Evolutionary conservation across 441 rosid genomes (phyloP).

Genomic region (Gossypium gossypioides): DNA sequence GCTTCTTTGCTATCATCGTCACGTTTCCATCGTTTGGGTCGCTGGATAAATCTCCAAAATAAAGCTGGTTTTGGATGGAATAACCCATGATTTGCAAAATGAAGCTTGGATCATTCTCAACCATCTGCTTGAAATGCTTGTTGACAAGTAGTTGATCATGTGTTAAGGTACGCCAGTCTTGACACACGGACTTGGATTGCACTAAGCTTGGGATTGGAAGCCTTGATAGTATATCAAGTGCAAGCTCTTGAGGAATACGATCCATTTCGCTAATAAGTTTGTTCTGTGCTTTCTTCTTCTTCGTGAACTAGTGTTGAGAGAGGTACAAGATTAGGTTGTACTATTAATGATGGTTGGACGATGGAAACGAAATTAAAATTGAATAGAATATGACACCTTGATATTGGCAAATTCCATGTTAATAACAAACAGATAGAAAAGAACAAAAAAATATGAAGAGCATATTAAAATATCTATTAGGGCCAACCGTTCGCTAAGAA

Average conservation of each 20-base stretch:
- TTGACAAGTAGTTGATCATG: neutral
- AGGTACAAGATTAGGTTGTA: neutral
- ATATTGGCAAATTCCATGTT: neutral
- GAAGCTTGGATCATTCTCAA: constrained; percentile 26
- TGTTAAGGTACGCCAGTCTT: neutral
- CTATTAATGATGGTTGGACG: neutral
- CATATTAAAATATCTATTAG: too few species aligned
- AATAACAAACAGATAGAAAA: neutral
- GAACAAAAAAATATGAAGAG: neutral
- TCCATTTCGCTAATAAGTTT: neutral
- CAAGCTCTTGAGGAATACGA: neutral
- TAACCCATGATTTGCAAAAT: constrained; percentile 30
- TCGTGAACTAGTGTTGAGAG: neutral
- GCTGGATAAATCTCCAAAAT: neutral
- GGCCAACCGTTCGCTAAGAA: too few species aligned
- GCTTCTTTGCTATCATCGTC: constrained; percentile 21
- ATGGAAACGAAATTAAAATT: neutral
- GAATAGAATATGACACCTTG: neutral
- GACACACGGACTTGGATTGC: neutral
- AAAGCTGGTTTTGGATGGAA: neutral
- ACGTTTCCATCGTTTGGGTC: constrained; percentile 28
- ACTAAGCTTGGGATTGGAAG: neutral
- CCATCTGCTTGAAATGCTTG: neutral
- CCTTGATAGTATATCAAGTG: neutral
- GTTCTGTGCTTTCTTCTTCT: neutral